Base-by-base conservation (phyloP, 2,329 filamentous ascomycete species). In the Aspergillus sp. region DNA sequence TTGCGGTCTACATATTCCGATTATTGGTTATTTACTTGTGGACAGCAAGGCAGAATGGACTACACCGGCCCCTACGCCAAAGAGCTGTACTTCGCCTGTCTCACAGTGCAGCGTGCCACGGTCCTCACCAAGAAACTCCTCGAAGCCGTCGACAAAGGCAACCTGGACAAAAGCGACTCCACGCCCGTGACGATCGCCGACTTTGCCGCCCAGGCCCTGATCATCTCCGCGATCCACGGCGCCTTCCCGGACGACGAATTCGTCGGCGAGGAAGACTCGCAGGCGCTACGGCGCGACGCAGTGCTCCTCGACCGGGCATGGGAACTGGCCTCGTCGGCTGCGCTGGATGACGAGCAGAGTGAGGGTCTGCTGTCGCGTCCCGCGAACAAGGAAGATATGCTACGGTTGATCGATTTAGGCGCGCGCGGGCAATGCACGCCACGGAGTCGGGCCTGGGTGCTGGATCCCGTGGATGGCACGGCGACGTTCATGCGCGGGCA, bases 381-480 rank as follows among this genome's bases (percentile, higher is more conserved):
- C 0, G 43, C 53, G 2, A 72, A 70, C 27, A 70, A 68, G 45
- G 73, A 78, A 4, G 75, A 82, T 47, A 78, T 83, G 73, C 71
- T 83, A 8, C 65, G 75, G n/a, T 56, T 77, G n/a, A 81, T 84
- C 56, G 80, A 83, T 58, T 64, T 76, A 8, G 81, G 81, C 2
- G 75, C 71, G 0, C 58, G 66, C 2, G 73, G 72, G 1, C 52
- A 61, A 7, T 66, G 65, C 41, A 64, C 61, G 4, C 59, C 57
- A 50, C 67, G 53, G 50, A 73, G 63, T 2, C 66, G 74, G 1
- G 72, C 78, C 44, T 84, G 81, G 81, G 74, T 80, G 29, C 73
- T 84, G 59, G 81, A 84, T 56, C 81, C 81, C 0, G 76, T 84
- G 5, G 81, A 84, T 53, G 81, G 81, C 29, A 84, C 81, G 1